Base-by-base conservation (phyloP, 1,284 basidiomycete species). In the Ceratobasidium sp. region DNA sequence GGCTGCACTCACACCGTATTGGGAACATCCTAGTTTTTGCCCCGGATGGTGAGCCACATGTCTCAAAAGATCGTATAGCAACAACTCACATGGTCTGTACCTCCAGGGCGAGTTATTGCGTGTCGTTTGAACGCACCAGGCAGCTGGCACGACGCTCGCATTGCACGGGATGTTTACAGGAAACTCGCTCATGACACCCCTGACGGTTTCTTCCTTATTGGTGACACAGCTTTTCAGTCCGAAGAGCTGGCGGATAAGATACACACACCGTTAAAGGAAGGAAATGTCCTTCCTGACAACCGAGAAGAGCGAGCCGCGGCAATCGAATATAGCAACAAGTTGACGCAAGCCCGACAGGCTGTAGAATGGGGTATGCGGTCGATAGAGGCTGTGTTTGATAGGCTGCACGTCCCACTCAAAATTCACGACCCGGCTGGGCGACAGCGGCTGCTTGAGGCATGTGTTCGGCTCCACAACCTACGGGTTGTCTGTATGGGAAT, bases 91-190 rank as follows among this genome's bases (percentile, higher is more conserved):
- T 26, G 20, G 56, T 59, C 77, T 26, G n/a, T 56, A 56, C n/a
- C 20, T 56, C n/a, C 40, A 86, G 85, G 85, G 23, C 67, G 80
- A 4, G 84, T 88, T 20, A 86, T 88, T 81, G 82, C 78, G 6
- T 80, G 77, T 9, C 74, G 80, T 7, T 59, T 86, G 48, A 89
- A 88, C 82, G 83, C 85, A 0, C 87, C 87, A 3, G 87, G 87
- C 0, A 88, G 88, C 75, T 89, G 88, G 88, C 87, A 89, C 81
- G 85, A 89, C 80, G 83, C 87, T 5, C 81, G 80, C 23, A 83
- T 88, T 68, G 85, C 87, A 0, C 80, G 79, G 0, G 83, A 82
- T 0, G 84, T 89, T 6, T 89, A 86, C 76, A 67, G 84, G 7
- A 83, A 84, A 33, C 81, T 88, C 0, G 78, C 70, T 0, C 81